Conservation (phyloP, 352 stramenopile species). For the Pythium coloratum region DNA sequence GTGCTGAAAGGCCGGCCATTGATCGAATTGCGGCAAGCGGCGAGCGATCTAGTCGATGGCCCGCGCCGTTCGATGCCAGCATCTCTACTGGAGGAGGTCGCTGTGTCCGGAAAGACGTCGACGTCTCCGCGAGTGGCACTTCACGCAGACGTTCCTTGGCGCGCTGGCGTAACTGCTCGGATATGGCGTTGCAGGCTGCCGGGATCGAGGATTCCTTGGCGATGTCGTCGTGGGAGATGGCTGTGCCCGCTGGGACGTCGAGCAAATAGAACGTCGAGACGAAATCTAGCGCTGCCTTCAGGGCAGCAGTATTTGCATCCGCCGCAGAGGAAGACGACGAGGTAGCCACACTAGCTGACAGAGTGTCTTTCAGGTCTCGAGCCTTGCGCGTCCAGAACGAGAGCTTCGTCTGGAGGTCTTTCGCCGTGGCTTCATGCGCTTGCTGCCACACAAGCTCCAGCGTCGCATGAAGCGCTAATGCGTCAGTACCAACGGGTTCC, state of each 20-base stretch:
- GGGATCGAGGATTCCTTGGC: conserved; percentile 20
- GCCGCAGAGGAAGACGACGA: conserved; percentile 3
- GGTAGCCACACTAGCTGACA: conserved; percentile 19
- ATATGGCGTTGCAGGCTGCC: conserved; percentile 12
- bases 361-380: conserved; percentile 24
- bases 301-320: background rate
- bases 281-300: conserved; percentile 33
- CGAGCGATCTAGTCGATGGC: background rate
- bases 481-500: conserved; percentile 1
- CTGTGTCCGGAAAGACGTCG: conserved; percentile 14
- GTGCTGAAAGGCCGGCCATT: background rate
- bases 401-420: conserved; percentile 34
- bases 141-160: conserved; percentile 13
- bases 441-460: conserved; percentile 31
- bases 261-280: conserved; percentile 38
- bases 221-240: background rate
- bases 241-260: conserved; percentile 20
- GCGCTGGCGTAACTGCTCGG: conserved; percentile 18
- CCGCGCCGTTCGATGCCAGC: background rate
- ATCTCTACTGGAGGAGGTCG: background rate
- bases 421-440: conserved; percentile 19
- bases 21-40: background rate
- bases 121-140: conserved; percentile 3
- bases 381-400: conserved; percentile 41
- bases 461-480: conserved; percentile 5